Conservation (phyloP, 257 asterid genomes). For the Verbena officinalis region DNA sequence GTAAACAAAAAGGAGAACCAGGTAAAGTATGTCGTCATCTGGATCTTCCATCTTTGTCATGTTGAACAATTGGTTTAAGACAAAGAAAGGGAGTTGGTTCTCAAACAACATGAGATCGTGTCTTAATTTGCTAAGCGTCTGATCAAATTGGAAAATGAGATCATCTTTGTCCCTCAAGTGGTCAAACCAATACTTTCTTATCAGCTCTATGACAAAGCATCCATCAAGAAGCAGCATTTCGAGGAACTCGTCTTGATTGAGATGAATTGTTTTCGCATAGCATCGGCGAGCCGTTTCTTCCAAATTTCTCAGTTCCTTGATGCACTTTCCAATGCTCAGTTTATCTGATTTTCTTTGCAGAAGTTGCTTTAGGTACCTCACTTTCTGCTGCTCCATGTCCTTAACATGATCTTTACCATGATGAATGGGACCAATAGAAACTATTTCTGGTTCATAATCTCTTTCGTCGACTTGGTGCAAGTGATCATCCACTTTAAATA, state of each 20-base stretch:
- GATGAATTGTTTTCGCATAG: too few species aligned
- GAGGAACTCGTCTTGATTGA: too few species aligned
- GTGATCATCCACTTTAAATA: slow-evolving; percentile 3
- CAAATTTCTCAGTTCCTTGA: not conserved
- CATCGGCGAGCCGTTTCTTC: not conserved
- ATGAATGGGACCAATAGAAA: slow-evolving; percentile 28
- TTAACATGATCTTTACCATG: not conserved
- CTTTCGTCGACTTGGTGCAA: not conserved
- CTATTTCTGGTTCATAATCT: slow-evolving; percentile 20
- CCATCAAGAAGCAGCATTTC: too few species aligned
- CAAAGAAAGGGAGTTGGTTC: too few species aligned
- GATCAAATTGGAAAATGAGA: too few species aligned
- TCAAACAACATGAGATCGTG: too few species aligned
- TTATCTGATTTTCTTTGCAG: not conserved
- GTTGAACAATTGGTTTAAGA: too few species aligned
- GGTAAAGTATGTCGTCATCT: not conserved
- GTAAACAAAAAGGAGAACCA: not conserved
- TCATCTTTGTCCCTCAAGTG: too few species aligned
- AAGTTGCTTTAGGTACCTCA: not conserved
- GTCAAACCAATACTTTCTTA: too few species aligned
- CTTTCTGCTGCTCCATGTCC: slow-evolving; percentile 8
- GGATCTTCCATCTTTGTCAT: too few species aligned
- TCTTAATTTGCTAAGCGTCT: too few species aligned
- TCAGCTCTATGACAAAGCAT: too few species aligned
- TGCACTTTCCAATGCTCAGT: not conserved